Base-by-base conservation (phyloP, 805 yeast species). In the Cyberlindnera euphorbiiphila region DNA sequence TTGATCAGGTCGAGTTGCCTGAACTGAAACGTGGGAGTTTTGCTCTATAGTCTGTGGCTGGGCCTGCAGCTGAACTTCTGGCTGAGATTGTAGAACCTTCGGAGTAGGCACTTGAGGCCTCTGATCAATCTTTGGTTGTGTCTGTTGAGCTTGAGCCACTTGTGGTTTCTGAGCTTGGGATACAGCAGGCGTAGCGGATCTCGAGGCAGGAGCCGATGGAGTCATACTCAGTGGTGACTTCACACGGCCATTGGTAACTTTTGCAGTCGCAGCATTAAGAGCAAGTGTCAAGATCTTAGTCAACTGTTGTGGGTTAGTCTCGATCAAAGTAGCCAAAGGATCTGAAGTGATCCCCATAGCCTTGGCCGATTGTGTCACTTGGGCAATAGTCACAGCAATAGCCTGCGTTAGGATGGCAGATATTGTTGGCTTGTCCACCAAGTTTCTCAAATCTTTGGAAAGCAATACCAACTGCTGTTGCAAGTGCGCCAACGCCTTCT, bases 311-410 rank as follows among this genome's bases (percentile, higher is more conserved):
- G 94, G 94, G 36, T 85, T 85, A 46, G 78, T 80, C 40, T 85
- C 91, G 51, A 84, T 85, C 53, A 82, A 69, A 22, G 85, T 82
- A 11, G 84, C 78, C 44, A 85, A 64, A 5, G 93, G 89, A 51
- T 84, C 83, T 15, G 87, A 85, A 1, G 79, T 77, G 42, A 85
- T 80, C 13, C 93, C 89, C 25, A 83, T 85, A 50, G 79, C 80
- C 51, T 88, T 85, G 0, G 95, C 95, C 7, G 89, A 89, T 49
- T 81, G 89, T 41, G 84, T 82, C 9, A 85, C 91, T 57, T 85
- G 93, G 9, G 94, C 91, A 45, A 89, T 87, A 0, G 96, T 91
- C 67, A 89, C 84, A 3, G 96, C 96, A 49, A 89, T 69, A 2
- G 96, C 96, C 51, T 85, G 88, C 8, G 96, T 89, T 50, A 89